A percentile compares a stretch with the other conserved stretches of the same genome.
Conservation (phyloP, 768 basidiomycete species). For the Amanita jacksonii region DNA sequence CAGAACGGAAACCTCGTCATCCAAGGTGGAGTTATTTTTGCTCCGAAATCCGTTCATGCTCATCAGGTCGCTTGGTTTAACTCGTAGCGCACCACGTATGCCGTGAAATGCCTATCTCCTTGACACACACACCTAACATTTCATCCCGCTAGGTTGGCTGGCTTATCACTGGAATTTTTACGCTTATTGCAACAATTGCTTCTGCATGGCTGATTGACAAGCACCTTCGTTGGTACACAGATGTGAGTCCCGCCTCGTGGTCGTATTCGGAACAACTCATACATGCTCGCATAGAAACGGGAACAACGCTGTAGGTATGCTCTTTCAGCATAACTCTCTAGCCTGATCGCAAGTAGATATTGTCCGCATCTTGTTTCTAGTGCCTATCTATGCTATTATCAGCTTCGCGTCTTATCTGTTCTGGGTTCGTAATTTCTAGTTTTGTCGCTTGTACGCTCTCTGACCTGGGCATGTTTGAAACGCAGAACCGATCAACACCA, state of each 20-base stretch:
- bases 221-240: slow-evolving; percentile 65
- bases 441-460: not conserved
- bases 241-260: slow-evolving; percentile 30
- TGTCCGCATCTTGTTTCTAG: slow-evolving; percentile 69
- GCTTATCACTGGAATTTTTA: slow-evolving; percentile 54
- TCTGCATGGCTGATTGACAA: slow-evolving; percentile 70
- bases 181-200: slow-evolving; percentile 41
- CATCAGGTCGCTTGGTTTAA: not conserved
- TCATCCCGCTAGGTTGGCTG: slow-evolving; percentile 47
- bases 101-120: not conserved
- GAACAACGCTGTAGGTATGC: slow-evolving; percentile 52
- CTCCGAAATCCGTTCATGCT: not conserved
- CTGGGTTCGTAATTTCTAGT: slow-evolving; percentile 38
- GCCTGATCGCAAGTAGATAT: slow-evolving; percentile 35
- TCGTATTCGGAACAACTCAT: not conserved
- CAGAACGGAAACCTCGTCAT: slow-evolving; percentile 53
- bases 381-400: slow-evolving; percentile 63
- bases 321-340: not conserved
- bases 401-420: slow-evolving; percentile 62
- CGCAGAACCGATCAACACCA: slow-evolving; percentile 56
- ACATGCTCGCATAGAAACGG: slow-evolving; percentile 35
- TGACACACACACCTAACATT: too few relatives aligned
- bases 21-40: slow-evolving; percentile 33
- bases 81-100: slow-evolving; percentile 55
- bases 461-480: not conserved